These are phyloP conservation scores for Solanum neorickii DNA, from an alignment of 257 asterid genomes.

Conservation along the genomic window DNA sequence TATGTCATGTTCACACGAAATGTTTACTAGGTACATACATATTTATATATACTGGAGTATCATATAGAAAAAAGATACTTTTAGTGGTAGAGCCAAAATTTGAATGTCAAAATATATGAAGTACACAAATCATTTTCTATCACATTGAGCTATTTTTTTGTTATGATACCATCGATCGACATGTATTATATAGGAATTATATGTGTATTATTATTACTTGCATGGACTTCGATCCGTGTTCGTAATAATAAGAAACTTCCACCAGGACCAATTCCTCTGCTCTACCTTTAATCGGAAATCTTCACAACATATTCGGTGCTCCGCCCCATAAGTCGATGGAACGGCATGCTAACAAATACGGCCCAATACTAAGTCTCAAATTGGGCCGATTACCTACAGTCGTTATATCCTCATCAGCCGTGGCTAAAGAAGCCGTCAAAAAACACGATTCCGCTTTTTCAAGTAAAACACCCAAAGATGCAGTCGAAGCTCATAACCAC, in stretches of 20 bases:
- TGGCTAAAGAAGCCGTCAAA: slow-evolving; percentile 54
- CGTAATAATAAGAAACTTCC: slow-evolving; percentile 25
- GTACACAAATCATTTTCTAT: too few relatives aligned
- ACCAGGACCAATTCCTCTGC: slow-evolving; percentile 69
- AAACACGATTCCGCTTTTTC: slow-evolving; percentile 59
- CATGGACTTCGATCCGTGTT: neutral
- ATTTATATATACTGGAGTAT: neutral
- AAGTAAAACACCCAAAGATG: slow-evolving; percentile 36
- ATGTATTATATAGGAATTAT: neutral
- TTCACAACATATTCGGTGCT: slow-evolving; percentile 48
- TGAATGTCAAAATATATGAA: neutral
- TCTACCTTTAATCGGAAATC: slow-evolving; percentile 60
- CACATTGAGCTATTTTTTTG: neutral
- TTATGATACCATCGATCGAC: neutral
- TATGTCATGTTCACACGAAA: too few relatives aligned
- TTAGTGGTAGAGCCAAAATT: neutral
- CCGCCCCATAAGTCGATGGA: slow-evolving; percentile 63
- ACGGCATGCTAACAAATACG: slow-evolving; percentile 37
- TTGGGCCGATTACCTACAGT: slow-evolving; percentile 47
- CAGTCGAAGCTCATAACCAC: slow-evolving; percentile 52
- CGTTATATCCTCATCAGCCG: slow-evolving; percentile 44
- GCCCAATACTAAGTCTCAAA: slow-evolving; percentile 58
- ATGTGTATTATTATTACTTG: neutral
- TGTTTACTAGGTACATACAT: neutral
- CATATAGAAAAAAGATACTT: too few relatives aligned